Conservation (phyloP, 2,329 filamentous ascomycete species). For the Sporothrix luriei region DNA sequence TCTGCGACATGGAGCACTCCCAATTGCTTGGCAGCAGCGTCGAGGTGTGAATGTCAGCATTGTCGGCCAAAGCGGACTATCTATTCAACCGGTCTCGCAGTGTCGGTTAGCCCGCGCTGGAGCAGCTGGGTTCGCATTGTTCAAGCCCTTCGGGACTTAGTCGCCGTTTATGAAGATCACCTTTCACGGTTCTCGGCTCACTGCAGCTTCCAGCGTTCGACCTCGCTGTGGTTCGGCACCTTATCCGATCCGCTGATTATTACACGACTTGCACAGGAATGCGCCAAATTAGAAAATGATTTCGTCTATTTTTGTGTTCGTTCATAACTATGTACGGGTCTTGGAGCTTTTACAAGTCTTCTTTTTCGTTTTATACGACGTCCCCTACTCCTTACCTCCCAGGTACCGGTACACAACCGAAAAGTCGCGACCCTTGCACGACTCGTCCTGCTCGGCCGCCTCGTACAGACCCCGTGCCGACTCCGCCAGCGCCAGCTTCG, state of each 20-base stretch:
- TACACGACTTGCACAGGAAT: too few relatives aligned
- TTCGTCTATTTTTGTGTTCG: conserved; percentile 18
- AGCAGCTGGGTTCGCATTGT: background rate
- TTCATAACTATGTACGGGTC: background rate
- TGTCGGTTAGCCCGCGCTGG: background rate
- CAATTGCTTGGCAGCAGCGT: background rate
- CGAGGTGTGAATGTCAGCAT: background rate
- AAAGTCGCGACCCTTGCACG: conserved; percentile 72
- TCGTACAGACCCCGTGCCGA: conserved; percentile 69
- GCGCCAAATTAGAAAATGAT: background rate
- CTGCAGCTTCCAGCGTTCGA: too few relatives aligned
- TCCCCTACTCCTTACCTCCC: conserved; percentile 52
- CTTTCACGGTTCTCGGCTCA: too few relatives aligned
- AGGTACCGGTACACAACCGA: conserved; percentile 78
- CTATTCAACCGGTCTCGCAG: conserved; percentile 15
- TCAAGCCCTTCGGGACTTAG: background rate
- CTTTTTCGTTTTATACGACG: background rate
- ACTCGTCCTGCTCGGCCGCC: conserved; percentile 61
- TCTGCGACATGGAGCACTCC: background rate
- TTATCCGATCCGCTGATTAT: background rate
- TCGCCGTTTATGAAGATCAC: too few relatives aligned
- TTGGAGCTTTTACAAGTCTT: background rate
- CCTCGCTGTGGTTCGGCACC: background rate
- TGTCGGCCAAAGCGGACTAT: conserved; percentile 23
- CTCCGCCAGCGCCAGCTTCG: conserved; percentile 65